Evolutionary conservation across 108 stramenopile genomes (phyloP), one percentile per base, ranked within the genome.

Genomic region (Stephanodiscus minutulus): DNA sequence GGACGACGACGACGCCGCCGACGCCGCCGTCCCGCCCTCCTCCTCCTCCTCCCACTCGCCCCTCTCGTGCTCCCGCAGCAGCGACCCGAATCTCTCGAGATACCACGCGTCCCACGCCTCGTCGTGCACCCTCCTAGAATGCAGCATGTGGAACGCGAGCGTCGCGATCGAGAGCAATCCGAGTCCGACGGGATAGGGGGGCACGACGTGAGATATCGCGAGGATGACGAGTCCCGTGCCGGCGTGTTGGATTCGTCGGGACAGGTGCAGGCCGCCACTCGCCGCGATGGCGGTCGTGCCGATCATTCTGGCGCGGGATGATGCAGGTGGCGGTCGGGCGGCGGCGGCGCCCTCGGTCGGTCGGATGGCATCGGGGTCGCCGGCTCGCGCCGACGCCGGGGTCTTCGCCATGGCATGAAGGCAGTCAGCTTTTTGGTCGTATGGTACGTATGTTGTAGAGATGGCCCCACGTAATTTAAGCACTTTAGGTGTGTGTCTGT

Each of bases 181-280:
- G 13, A 52, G 73, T 25, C 71, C 81, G n/a, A 44, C 3, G 7
- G 81, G 81, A 36, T 73, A 82, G n/a, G 76, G 71, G 6, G 79
- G 70, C 22, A 76, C 65, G 31, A 72, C 41, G 48, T 82, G 49
- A 0, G 81, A 82, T 59, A 77, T 44, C 7, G 57, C 4, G n/a
- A 82, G 54, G 6, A 82, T 57, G 46, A 67, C 31, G 22, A 77
- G 37, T 48, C 81, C 81, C 8, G 81, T 76, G 5, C 47, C 3
- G 6, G 71, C 63, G 41, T 82, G 81, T 47, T 76, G 74, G 49
- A 82, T 28, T 17, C 81, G 70, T 22, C 81, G 64, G 39, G 64
- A 66, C 22, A 61, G 46, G 52, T 82, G 81, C 11, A 74, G 69
- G 5, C 35, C 36, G 21, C 13, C 43, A 3, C 43, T 17, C 39